Conservation (phyloP, 495 filamentous ascomycete species). For the Penicillium canescens region DNA sequence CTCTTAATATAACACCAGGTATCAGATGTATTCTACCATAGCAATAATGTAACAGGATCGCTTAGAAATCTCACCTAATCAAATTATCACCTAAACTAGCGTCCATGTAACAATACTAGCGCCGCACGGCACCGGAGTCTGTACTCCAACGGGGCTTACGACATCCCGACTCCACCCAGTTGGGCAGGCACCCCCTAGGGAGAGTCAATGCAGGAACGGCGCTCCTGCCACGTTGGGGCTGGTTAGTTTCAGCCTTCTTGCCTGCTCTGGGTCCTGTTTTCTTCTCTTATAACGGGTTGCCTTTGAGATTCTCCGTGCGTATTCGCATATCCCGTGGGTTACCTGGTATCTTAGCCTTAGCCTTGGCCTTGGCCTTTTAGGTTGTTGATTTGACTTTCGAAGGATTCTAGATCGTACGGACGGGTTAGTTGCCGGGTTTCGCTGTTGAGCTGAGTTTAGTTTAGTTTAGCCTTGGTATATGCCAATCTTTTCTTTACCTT, state of each 20-base stretch:
- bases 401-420: conserved; percentile 4
- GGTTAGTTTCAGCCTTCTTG: not conserved
- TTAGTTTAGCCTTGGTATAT: not conserved
- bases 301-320: not conserved
- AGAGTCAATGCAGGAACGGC: conserved; percentile 17
- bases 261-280: not conserved
- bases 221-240: conserved; percentile 9
- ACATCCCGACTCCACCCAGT: not conserved
- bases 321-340: not conserved
- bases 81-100: not conserved
- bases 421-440: not conserved
- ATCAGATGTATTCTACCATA: too few relatives aligned
- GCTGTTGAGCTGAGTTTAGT: not conserved
- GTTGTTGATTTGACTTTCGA: not conserved
- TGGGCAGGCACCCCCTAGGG: too few relatives aligned
- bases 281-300: not conserved
- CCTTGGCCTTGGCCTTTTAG: too few relatives aligned
- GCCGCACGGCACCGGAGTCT: not conserved
- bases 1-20: not conserved
- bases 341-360: too few relatives aligned
- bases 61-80: not conserved
- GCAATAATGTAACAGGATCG: too few relatives aligned
- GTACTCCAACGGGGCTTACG: not conserved
- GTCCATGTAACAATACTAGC: not conserved
- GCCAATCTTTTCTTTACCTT: too few relatives aligned